Percentiles rank a stretch among this genome's conserved stretches.
Conservation (phyloP, 352 stramenopile genomes). For the Phytophthora aleatoria region DNA sequence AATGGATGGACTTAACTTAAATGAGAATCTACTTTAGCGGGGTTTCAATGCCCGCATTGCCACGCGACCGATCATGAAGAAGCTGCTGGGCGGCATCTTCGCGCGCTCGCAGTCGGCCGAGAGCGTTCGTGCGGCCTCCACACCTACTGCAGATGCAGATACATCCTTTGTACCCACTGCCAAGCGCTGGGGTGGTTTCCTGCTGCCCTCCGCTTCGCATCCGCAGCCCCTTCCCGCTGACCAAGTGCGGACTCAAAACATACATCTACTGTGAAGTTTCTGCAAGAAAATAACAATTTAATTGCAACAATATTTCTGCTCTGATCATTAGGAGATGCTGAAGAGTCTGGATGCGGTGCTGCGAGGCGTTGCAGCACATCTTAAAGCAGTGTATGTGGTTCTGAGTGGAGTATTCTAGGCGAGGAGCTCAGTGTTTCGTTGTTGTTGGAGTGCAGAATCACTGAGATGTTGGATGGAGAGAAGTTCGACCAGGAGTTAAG, state of each 20-base stretch:
- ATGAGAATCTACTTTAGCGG: not conserved
- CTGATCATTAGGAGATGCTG: conserved; percentile 43
- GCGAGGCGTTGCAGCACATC: conserved; percentile 49
- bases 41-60: not conserved
- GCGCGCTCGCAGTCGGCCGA: conserved; percentile 34
- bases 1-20: conserved; percentile 12
- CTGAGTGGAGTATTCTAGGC: not conserved
- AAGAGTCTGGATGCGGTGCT: conserved; percentile 62
- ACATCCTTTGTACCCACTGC: not conserved
- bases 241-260: conserved; percentile 17
- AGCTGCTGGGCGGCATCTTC: conserved; percentile 69
- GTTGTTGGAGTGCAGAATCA: conserved; percentile 40
- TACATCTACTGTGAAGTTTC: conserved; percentile 6
- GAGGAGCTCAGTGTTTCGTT: not conserved
- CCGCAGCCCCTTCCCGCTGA: conserved; percentile 5
- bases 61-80: conserved; percentile 56
- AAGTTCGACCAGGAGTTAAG: conserved; percentile 44
- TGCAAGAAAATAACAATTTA: conserved; percentile 1
- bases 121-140: conserved; percentile 8
- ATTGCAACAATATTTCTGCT: not conserved
- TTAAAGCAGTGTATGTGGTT: conserved; percentile 59
- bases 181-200: conserved; percentile 25
- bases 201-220: conserved; percentile 13
- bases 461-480: conserved; percentile 45
- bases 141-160: not conserved